Base-by-base conservation (phyloP, 176 grass and related monocot genomes). In the Musa itinerans region DNA sequence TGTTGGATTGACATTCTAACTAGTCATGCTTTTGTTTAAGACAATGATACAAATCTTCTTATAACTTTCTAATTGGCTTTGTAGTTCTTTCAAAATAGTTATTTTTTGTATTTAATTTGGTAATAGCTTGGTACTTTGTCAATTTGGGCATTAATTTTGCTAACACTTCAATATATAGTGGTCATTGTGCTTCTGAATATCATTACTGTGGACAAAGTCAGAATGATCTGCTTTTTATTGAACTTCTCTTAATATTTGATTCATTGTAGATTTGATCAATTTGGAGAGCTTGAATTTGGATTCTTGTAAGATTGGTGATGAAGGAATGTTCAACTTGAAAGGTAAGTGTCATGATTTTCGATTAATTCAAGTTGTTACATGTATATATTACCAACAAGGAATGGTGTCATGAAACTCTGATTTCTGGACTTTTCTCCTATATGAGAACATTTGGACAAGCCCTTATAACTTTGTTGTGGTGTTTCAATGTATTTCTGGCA, bases 261-360 rank as follows among this genome's bases (percentile, higher is more conserved):
- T 71, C 71, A 55, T 80, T 83, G 67, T 83, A 99, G 95, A 82
- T 63, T 83, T 99, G 79, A 83, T 94, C 69, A 88, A 78, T 84
- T 84, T 99, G 86, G 88, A 99, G 81, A 86, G 86, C 83, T 86
- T 99, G 54, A 99, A 94, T 78, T 92, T 99, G 83, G 95, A 99
- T 81, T 94, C 91, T 64, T 99, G 95, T 86, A 99, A 88, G 84
- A 92, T 94, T 81, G 65, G 82, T 21, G 89, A 92, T 81, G 81
- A 86, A 63, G 95, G 91, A 59, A 81, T 99, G 68, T 50, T 76
- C 63, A 86, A 92, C 64, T 68, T 99, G 79, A 94, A 94, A 89
- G 84, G 95, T 94, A 74, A 86, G 50, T 54, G 57, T 53, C 59
- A 22, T 58, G 17, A 71, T 71, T 10, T 80, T 55, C 11, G 16